phyloP scores from a whole-genome alignment of 2,329 filamentous ascomycete species.

The Dothideomycetes sp. region DNA sequence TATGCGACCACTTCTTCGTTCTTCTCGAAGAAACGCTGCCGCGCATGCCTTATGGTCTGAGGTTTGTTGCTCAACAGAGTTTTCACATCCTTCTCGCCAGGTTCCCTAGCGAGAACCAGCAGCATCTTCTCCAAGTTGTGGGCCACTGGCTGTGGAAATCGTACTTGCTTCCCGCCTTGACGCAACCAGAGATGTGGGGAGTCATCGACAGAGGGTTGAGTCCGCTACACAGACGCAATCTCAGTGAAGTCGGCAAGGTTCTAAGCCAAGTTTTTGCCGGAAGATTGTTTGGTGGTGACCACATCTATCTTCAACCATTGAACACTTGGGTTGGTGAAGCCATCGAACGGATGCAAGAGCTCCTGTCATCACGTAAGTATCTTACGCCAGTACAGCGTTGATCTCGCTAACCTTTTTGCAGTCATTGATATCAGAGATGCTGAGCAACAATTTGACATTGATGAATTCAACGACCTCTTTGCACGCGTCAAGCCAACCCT shows the following conservation, averaged over 20 bases:
- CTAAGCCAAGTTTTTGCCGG: constrained; percentile 80
- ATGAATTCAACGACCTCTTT: constrained; percentile 97
- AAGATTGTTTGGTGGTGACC: constrained; percentile 83
- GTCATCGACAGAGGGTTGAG: constrained; percentile 84
- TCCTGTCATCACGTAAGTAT: constrained; percentile 56
- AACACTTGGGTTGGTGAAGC: constrained; percentile 87
- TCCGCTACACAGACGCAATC: constrained; percentile 85
- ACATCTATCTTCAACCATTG: constrained; percentile 88
- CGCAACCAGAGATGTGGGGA: constrained; percentile 85
- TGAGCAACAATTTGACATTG: constrained; percentile 91
- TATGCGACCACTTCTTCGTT: constrained; percentile 81
- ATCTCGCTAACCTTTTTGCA: constrained; percentile 9
- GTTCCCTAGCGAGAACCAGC: constrained; percentile 71
- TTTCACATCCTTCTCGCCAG: constrained; percentile 67
- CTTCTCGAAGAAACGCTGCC: constrained; percentile 74
- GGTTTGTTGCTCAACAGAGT: constrained; percentile 78
- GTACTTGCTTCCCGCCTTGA: constrained; percentile 81
- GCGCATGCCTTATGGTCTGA: constrained; percentile 85
- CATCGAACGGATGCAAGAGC: constrained; percentile 65
- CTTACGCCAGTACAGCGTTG: background rate
- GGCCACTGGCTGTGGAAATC: constrained; percentile 90
- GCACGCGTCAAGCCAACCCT: constrained; percentile 91
- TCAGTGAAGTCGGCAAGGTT: constrained; percentile 85
- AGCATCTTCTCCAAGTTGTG: constrained; percentile 70
- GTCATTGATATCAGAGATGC: constrained; percentile 77